Evolutionary conservation across 345 rosid genomes (phyloP).

Genomic region (Lagerstroemia speciosa): DNA sequence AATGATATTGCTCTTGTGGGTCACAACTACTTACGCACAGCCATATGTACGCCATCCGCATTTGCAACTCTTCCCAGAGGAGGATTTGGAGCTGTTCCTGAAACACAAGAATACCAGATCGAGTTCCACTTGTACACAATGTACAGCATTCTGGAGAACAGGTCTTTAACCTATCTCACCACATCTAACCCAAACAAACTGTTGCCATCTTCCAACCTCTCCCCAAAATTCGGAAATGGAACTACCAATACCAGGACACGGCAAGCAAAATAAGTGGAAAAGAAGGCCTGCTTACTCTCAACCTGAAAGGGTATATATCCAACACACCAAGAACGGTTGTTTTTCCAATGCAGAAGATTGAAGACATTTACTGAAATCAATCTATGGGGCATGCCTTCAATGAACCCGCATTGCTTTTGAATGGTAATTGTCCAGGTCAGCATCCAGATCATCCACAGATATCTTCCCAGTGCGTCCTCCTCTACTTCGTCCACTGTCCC

Average conservation of each 20-base stretch:
- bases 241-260: too few relatives aligned
- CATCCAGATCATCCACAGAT: constrained; percentile 55
- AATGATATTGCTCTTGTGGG: background rate
- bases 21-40: background rate
- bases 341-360: too few relatives aligned
- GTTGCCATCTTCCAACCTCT: too few relatives aligned
- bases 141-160: background rate
- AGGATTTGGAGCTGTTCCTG: background rate
- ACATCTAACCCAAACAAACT: too few relatives aligned
- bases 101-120: background rate
- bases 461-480: constrained; percentile 21
- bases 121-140: background rate
- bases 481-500: constrained; percentile 22
- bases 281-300: too few relatives aligned
- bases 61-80: background rate
- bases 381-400: constrained; percentile 6
- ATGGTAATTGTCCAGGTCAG: constrained; percentile 54
- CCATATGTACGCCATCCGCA: background rate
- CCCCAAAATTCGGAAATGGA: too few relatives aligned
- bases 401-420: constrained; percentile 37
- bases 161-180: background rate
- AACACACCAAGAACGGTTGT: too few relatives aligned
- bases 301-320: too few relatives aligned
- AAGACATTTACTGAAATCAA: too few relatives aligned
- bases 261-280: too few relatives aligned